These are phyloP conservation scores for Diutina mesorugosa DNA, from an alignment of 1,139 yeast species.

Conservation along the genomic window DNA sequence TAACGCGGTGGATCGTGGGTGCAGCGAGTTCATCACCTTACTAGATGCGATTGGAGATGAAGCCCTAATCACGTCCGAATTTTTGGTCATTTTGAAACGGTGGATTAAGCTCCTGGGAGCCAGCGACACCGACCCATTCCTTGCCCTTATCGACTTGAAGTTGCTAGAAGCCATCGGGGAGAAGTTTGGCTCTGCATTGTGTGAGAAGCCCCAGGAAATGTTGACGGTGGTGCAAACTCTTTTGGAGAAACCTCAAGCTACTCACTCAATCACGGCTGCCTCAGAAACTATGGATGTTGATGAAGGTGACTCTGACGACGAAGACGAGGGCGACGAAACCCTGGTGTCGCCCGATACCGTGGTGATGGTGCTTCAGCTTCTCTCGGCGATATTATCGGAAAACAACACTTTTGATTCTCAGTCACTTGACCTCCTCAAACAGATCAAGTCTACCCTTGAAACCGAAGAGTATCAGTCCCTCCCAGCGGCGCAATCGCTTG, in stretches of 20 bases:
- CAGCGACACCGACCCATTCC: constrained; percentile 34
- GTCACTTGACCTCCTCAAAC: constrained; percentile 12
- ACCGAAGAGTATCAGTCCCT: constrained; percentile 8
- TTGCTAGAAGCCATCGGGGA: constrained; percentile 52
- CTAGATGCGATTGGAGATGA: constrained; percentile 38
- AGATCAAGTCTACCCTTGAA: constrained; percentile 15
- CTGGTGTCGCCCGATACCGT: constrained; percentile 12
- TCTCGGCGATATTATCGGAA: constrained; percentile 42
- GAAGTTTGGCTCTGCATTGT: constrained; percentile 45
- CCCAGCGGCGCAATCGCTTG: constrained; percentile 13
- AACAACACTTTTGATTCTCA: constrained; percentile 16
- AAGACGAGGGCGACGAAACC: constrained; percentile 16
- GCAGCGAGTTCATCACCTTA: constrained; percentile 32
- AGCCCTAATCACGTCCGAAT: constrained; percentile 11
- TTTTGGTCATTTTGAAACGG: constrained; percentile 39
- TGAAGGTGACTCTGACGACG: constrained; percentile 34
- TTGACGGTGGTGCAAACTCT: constrained; percentile 42
- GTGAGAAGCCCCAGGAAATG: constrained; percentile 50
- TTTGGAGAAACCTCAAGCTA: constrained; percentile 10
- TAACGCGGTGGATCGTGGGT: constrained; percentile 36
- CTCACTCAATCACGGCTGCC: constrained; percentile 1
- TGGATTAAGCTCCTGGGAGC: constrained; percentile 32
- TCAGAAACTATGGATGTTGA: constrained; percentile 5
- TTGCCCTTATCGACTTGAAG: constrained; percentile 47
- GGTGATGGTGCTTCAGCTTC: constrained; percentile 33